A percentile compares a stretch with the other conserved stretches of the same genome.
These are phyloP conservation scores for Ceratobasidium sp. DNA, from an alignment of 1,284 basidiomycete species.

Conservation along the genomic window DNA sequence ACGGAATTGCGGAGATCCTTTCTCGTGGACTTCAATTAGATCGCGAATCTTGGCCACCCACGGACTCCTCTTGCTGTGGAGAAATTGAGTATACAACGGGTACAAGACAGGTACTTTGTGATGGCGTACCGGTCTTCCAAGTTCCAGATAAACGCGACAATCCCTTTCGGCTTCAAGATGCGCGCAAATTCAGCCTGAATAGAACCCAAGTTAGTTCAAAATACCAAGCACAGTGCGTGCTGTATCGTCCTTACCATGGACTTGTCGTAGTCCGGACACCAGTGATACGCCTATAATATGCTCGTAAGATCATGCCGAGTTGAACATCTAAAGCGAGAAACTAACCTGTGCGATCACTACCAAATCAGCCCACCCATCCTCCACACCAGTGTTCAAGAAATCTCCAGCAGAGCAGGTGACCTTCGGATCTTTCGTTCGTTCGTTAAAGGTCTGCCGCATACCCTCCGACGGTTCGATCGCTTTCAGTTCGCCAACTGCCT, in stretches of 20 bases:
- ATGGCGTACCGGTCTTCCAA: slow-evolving; percentile 71
- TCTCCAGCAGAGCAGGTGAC: slow-evolving; percentile 68
- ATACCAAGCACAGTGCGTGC: not conserved
- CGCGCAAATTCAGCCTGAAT: slow-evolving; percentile 68
- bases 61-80: slow-evolving; percentile 62
- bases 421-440: slow-evolving; percentile 61
- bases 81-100: slow-evolving; percentile 17
- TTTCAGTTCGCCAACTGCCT: slow-evolving; percentile 61
- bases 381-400: slow-evolving; percentile 68
- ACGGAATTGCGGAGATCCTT: slow-evolving; percentile 77
- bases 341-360: slow-evolving; percentile 76
- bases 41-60: slow-evolving; percentile 79
- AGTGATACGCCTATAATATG: slow-evolving; percentile 74
- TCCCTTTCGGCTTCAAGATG: slow-evolving; percentile 73
- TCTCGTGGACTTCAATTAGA: slow-evolving; percentile 70
- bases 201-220: not conserved
- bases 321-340: not conserved
- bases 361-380: slow-evolving; percentile 75
- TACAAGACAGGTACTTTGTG: slow-evolving; percentile 1
- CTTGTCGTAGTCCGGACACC: slow-evolving; percentile 77
- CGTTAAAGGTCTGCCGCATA: slow-evolving; percentile 71
- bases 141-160: slow-evolving; percentile 79
- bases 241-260: slow-evolving; percentile 56
- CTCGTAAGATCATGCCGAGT: not conserved
- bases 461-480: slow-evolving; percentile 77